Conservation (phyloP, 164 flowering plant genomes). For the Annona squamosa region DNA sequence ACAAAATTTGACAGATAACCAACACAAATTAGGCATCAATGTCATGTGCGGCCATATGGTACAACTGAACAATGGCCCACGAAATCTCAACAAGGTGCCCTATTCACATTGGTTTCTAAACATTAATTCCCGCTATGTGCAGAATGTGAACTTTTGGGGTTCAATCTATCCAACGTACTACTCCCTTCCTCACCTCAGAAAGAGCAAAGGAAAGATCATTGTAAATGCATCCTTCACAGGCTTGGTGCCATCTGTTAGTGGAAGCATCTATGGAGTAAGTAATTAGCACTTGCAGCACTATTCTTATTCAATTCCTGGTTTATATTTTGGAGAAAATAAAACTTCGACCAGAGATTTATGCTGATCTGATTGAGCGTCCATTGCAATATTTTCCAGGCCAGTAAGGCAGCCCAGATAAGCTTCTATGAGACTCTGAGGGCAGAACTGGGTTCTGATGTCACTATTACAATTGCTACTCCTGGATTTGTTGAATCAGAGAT, state of each 20-base stretch:
- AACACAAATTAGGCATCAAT: too few species aligned
- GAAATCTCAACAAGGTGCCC: too few species aligned
- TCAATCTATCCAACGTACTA: slow-evolving; percentile 35
- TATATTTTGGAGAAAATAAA: too few species aligned
- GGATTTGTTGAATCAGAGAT: slow-evolving; percentile 13
- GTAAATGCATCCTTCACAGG: slow-evolving; percentile 30
- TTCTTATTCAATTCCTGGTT: background rate
- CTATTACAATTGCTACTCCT: slow-evolving; percentile 12
- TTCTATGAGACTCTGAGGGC: slow-evolving; percentile 15
- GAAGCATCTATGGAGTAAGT: slow-evolving; percentile 37
- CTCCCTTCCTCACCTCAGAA: slow-evolving; percentile 45
- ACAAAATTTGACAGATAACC: too few species aligned
- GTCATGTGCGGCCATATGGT: too few species aligned
- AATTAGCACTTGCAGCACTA: too few species aligned
- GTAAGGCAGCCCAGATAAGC: slow-evolving; percentile 12
- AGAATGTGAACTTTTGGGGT: slow-evolving; percentile 68
- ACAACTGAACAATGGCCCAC: too few species aligned
- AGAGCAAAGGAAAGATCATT: slow-evolving; percentile 40
- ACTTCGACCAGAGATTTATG: too few species aligned
- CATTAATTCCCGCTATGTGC: background rate
- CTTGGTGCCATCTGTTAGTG: slow-evolving; percentile 35
- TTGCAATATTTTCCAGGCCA: slow-evolving; percentile 7
- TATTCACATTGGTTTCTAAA: too few species aligned
- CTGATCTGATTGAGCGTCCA: too few species aligned
- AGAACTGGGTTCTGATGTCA: slow-evolving; percentile 8